Evolutionary conservation across 805 yeast species (phyloP), one percentile per base, ranked within the genome.

Genomic region (Candida wancherniae): DNA sequence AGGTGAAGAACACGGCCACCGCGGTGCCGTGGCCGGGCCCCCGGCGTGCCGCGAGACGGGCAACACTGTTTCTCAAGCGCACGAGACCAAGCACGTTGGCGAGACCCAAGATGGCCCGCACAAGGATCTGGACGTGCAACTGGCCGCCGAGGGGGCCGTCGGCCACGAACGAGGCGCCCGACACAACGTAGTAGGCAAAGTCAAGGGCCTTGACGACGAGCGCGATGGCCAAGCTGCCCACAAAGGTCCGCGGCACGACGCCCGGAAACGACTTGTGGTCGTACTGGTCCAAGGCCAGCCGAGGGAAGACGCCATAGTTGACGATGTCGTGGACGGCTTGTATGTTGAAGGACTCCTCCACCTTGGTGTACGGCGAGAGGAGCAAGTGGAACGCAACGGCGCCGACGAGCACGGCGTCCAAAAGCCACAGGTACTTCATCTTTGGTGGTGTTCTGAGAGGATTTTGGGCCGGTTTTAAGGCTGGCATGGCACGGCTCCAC

Each of bases 321-420:
- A 84, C 41, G 24, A 87, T 65, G 48, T 90, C 97, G 50, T 88
- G 87, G 24, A 85, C 66, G 0, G 97, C 97, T 48, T 90, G 97
- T 26, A 84, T 63, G 45, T 80, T 84, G 67, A 90, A 90, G 17
- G 95, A 84, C 54, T 90, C 97, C 53, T 90, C 97, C 1, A 90
- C 96, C 57, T 90, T 90, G 2, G 97, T 81, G 56, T 63, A 85
- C 0, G 96, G 97, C 0, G 95, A 70, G 2, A 73, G 45, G 8
- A 63, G 40, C 38, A 82, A 45, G 50, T 80, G 77, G 27, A 58
- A 56, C 2, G 66, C 52, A 8, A 82, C 66, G 5, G 70, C 52
- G 3, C 58, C 63, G 13, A 82, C 38, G 10, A 80, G 53, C 5
- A 61, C 32, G 19, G 24, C 21, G 22, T 47, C 51, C 22, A 42